These are phyloP conservation scores for Claviceps arundinis DNA, from an alignment of 2,329 filamentous ascomycete species.

Conservation along the genomic window DNA sequence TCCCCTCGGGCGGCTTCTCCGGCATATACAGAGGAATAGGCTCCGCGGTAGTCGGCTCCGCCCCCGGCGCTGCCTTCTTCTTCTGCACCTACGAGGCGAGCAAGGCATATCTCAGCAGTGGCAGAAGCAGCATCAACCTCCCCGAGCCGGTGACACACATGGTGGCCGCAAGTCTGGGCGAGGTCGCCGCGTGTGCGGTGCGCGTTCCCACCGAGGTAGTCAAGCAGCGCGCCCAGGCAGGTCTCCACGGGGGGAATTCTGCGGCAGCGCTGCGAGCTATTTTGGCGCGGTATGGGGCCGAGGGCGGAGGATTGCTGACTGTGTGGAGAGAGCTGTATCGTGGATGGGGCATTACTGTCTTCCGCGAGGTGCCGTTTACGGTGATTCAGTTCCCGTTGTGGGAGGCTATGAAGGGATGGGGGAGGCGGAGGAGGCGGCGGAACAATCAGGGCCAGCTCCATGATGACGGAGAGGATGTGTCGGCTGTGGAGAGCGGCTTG, in stretches of 20 bases:
- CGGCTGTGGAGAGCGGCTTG: constrained; percentile 65
- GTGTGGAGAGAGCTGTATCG: constrained; percentile 81
- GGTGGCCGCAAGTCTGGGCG: constrained; percentile 71
- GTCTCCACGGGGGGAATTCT: constrained; percentile 61
- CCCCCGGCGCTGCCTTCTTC: constrained; percentile 90
- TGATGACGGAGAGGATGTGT: constrained; percentile 29
- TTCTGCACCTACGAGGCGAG: constrained; percentile 85
- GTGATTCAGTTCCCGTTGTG: constrained; percentile 95
- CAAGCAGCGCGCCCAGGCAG: constrained; percentile 91
- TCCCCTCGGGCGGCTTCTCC: constrained; percentile 71
- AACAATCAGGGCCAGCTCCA: constrained; percentile 6
- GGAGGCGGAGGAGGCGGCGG: constrained; percentile 13
- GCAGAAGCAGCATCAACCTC: constrained; percentile 29
- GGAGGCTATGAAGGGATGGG: constrained; percentile 78
- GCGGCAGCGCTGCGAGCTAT: constrained; percentile 58
- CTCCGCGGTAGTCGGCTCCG: constrained; percentile 77
- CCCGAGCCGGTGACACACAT: constrained; percentile 51
- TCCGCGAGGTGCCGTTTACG: constrained; percentile 94
- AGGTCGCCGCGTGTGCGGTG: constrained; percentile 83
- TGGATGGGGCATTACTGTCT: constrained; percentile 82
- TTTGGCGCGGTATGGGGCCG: constrained; percentile 29
- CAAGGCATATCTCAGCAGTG: constrained; percentile 31
- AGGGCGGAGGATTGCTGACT: constrained; percentile 29
- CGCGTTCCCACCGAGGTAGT: constrained; percentile 92
- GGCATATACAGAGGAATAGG: constrained; percentile 92